Evolutionary conservation across 192 early-diverging fungal species (phyloP).

Genomic region (Podila epigama): DNA sequence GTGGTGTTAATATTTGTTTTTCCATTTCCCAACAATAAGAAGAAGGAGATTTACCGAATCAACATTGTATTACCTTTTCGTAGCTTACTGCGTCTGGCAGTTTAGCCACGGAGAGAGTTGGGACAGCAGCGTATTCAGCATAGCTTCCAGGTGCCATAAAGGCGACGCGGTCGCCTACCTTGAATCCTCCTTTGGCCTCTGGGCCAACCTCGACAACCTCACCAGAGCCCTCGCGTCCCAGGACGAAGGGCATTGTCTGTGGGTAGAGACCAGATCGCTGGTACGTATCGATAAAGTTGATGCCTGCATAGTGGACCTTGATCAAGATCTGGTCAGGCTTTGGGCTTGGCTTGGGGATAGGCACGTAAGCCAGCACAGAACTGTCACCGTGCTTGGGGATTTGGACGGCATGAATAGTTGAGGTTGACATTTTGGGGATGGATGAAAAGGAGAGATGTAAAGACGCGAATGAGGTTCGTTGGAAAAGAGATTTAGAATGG

Average conservation of each 20-base stretch:
- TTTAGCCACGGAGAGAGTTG: slow-evolving; percentile 51
- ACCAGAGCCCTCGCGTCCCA: slow-evolving; percentile 86
- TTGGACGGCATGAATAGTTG: slow-evolving; percentile 58
- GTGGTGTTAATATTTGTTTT: neutral
- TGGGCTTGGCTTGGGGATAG: slow-evolving; percentile 56
- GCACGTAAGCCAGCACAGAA: slow-evolving; percentile 61
- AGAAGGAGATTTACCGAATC: too few species aligned
- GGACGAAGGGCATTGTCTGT: slow-evolving; percentile 65
- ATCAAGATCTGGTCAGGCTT: slow-evolving; percentile 71
- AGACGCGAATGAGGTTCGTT: neutral
- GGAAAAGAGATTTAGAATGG: neutral
- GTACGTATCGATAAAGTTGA: slow-evolving; percentile 95
- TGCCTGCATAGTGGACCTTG: slow-evolving; percentile 76
- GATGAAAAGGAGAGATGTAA: neutral
- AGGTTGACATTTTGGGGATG: slow-evolving; percentile 9
- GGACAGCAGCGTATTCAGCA: slow-evolving; percentile 75
- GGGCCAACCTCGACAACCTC: slow-evolving; percentile 78
- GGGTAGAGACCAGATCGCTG: slow-evolving; percentile 83
- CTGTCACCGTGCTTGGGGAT: slow-evolving; percentile 62
- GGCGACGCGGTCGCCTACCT: slow-evolving; percentile 84
- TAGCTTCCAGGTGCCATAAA: slow-evolving; percentile 71
- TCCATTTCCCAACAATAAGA: too few species aligned
- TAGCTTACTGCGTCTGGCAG: slow-evolving; percentile 21
- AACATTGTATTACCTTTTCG: slow-evolving; percentile 40
- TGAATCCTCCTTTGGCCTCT: slow-evolving; percentile 57